A percentile compares a stretch with the other conserved stretches of the same genome.
Evolutionary conservation across 208 protist genomes (phyloP).

Genomic region (Leishmania tarentolae): DNA sequence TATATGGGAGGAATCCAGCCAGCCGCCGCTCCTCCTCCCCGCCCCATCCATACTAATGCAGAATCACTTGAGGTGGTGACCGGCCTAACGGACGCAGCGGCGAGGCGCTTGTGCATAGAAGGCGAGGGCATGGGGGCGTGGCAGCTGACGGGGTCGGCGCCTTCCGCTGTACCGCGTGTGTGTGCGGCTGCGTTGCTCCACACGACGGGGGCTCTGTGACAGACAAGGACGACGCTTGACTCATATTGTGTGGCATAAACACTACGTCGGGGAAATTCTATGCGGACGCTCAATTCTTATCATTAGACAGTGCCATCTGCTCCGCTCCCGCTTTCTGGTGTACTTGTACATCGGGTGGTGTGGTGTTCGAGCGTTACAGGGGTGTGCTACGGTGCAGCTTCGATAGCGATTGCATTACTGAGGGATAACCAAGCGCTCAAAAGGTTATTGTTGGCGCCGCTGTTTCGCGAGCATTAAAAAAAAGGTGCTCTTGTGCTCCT

Average conservation of each 20-base stretch:
- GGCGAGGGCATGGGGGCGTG: neutral
- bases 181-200: neutral
- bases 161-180: neutral
- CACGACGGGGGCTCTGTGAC: neutral
- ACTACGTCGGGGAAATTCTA: neutral
- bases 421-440: neutral
- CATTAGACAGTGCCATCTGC: neutral
- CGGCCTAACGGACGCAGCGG: neutral
- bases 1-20: neutral
- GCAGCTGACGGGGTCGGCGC: neutral
- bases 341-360: neutral
- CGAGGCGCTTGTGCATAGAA: neutral
- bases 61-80: neutral
- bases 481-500: neutral
- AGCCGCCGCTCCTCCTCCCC: neutral
- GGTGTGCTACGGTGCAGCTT: neutral
- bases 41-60: neutral
- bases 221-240: neutral
- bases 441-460: neutral
- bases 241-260: neutral
- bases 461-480: neutral
- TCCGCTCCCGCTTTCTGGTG: neutral
- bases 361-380: neutral
- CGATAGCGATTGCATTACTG: neutral
- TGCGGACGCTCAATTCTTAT: neutral